phyloP scores from a whole-genome alignment of 2,329 filamentous ascomycete genomes.

The Microdochium paspali region DNA sequence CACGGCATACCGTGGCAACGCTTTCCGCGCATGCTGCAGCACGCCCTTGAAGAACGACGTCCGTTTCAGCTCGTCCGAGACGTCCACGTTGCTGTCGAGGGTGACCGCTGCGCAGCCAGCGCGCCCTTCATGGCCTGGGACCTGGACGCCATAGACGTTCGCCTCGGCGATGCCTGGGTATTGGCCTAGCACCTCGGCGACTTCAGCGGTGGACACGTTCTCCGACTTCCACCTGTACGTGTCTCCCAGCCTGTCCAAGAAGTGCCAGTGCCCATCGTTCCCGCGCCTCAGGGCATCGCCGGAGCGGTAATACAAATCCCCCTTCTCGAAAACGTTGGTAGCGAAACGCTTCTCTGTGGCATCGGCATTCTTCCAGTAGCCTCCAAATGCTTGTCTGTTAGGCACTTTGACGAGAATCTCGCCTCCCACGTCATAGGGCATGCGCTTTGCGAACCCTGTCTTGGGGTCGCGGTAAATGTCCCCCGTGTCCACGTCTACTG shows the following conservation, averaged over 20 bases:
- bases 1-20: slow-evolving; percentile 25
- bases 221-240: slow-evolving; percentile 54
- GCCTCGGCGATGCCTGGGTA: slow-evolving; percentile 23
- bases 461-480: slow-evolving; percentile 57
- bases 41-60: slow-evolving; percentile 13
- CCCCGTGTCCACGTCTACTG: slow-evolving; percentile 54
- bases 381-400: slow-evolving; percentile 50
- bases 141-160: slow-evolving; percentile 24
- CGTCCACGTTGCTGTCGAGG: slow-evolving; percentile 14
- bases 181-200: slow-evolving; percentile 22
- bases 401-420: slow-evolving; percentile 51
- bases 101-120: slow-evolving; percentile 24
- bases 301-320: slow-evolving; percentile 55
- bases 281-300: slow-evolving; percentile 53
- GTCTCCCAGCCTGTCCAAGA: slow-evolving; percentile 56
- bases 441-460: slow-evolving; percentile 58
- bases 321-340: slow-evolving; percentile 50
- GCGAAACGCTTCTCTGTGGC: slow-evolving; percentile 56
- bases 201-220: slow-evolving; percentile 27
- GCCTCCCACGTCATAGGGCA: slow-evolving; percentile 51
- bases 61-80: slow-evolving; percentile 12
- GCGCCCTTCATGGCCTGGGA: slow-evolving; percentile 24
- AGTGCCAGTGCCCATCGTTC: slow-evolving; percentile 53
- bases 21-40: slow-evolving; percentile 17
- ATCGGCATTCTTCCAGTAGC: slow-evolving; percentile 49